phyloP scores from a whole-genome alignment of 768 basidiomycete genomes.

The Lentinula sp. region DNA sequence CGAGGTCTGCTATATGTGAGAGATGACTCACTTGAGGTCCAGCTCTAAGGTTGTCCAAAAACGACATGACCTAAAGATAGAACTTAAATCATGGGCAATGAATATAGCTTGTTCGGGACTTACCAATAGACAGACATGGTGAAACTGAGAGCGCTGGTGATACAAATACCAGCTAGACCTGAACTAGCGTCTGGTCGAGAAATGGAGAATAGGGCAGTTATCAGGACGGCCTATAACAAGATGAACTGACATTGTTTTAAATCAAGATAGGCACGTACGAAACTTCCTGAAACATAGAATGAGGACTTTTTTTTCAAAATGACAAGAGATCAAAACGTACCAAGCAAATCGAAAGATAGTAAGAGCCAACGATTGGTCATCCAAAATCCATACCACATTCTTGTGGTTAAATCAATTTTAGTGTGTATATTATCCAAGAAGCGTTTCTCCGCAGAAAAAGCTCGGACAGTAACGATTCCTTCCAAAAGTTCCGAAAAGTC shows the following conservation, averaged over 20 bases:
- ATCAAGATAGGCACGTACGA: neutral
- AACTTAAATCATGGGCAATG: neutral
- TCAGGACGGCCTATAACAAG: constrained; percentile 45
- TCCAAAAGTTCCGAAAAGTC: constrained; percentile 80
- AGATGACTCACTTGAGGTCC: constrained; percentile 58
- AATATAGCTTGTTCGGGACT: neutral
- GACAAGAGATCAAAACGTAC: constrained; percentile 34
- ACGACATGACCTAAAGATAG: constrained; percentile 28
- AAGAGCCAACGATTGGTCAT: constrained; percentile 87
- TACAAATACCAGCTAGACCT: constrained; percentile 66
- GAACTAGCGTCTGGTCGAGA: constrained; percentile 47
- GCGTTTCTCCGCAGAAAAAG: constrained; percentile 75
- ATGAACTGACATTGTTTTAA: neutral
- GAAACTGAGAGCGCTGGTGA: constrained; percentile 62
- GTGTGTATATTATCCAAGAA: constrained; percentile 72
- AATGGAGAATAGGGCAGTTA: constrained; percentile 74
- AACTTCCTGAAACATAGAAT: neutral
- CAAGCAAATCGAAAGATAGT: constrained; percentile 76
- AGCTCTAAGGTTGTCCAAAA: constrained; percentile 60
- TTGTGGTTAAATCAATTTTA: constrained; percentile 75
- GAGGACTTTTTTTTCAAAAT: neutral
- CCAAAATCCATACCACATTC: constrained; percentile 71
- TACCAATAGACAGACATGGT: constrained; percentile 43
- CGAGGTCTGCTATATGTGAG: neutral
- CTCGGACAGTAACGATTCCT: constrained; percentile 89